phyloP scores from a whole-genome alignment of 441 rosid species.

The Populus hybrid region DNA sequence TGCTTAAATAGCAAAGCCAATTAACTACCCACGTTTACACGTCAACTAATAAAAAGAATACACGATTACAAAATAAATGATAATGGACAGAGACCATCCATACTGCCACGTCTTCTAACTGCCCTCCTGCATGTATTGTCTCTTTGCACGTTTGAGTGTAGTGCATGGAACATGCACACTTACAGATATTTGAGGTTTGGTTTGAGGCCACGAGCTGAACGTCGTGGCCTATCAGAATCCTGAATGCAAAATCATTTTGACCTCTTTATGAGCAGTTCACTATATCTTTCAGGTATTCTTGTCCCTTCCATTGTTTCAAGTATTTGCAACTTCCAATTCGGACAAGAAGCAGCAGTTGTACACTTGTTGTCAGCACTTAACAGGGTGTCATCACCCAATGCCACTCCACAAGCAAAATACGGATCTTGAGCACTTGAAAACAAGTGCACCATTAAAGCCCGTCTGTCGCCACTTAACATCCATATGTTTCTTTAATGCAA shows the following conservation, averaged over 20 bases:
- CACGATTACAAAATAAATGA: too few relatives aligned
- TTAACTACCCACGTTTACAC: too few relatives aligned
- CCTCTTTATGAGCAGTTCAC: background rate
- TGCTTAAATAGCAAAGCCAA: too few relatives aligned
- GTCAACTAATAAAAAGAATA: too few relatives aligned
- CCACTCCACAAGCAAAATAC: background rate
- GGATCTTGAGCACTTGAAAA: background rate
- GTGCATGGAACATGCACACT: too few relatives aligned
- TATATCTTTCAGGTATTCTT: conserved; percentile 4
- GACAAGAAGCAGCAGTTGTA: conserved; percentile 23
- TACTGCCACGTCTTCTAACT: too few relatives aligned
- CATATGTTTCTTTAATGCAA: conserved; percentile 1
- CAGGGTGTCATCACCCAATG: conserved; percentile 18
- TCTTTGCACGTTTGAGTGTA: too few relatives aligned
- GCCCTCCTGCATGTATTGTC: too few relatives aligned
- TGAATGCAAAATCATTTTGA: background rate
- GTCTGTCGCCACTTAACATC: conserved; percentile 8
- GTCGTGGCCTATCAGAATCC: too few relatives aligned
- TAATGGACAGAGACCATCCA: too few relatives aligned
- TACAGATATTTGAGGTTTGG: too few relatives aligned
- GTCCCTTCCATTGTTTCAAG: conserved; percentile 19
- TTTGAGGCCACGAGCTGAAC: too few relatives aligned
- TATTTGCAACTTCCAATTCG: conserved; percentile 21
- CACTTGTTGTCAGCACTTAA: conserved; percentile 1
- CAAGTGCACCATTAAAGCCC: background rate